A percentile compares a stretch with the other conserved stretches of the same genome.
Conservation (phyloP, 1,284 basidiomycete species). For the Irpex rosettiformis region DNA sequence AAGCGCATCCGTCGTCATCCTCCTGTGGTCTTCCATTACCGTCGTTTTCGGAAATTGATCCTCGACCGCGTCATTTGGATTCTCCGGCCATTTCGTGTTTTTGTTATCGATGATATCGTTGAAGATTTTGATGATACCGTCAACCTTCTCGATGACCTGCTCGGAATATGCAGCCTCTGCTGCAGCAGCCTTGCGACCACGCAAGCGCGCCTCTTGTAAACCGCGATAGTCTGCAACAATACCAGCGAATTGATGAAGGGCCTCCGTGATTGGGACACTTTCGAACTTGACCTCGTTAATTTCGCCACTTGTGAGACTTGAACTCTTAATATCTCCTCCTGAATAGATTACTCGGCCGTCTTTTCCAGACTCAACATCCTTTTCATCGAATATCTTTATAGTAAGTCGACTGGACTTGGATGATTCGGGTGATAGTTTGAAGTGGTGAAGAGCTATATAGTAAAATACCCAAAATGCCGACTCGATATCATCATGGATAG, state of each 20-base stretch:
- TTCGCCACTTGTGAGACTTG: neutral
- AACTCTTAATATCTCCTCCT: neutral
- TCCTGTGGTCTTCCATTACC: neutral
- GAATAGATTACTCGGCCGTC: neutral
- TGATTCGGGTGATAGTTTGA: neutral
- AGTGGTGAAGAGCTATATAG: neutral
- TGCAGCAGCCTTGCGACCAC: neutral
- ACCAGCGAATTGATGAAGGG: neutral
- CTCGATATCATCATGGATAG: neutral
- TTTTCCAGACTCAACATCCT: neutral
- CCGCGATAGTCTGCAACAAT: neutral
- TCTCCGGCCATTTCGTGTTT: neutral
- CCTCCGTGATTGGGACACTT: neutral
- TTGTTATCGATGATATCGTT: neutral
- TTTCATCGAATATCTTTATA: neutral
- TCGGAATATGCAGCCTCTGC: neutral
- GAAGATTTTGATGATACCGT: neutral
- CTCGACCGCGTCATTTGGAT: neutral
- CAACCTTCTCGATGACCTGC: neutral
- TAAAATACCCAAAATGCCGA: conserved; percentile 1
- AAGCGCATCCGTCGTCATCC: neutral
- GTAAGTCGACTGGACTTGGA: too few species aligned
- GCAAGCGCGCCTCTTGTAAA: neutral
- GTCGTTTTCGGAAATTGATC: neutral
- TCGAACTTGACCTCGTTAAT: neutral